These are phyloP conservation scores for Esteya vermicola DNA, from an alignment of 2,329 filamentous ascomycete genomes.

Conservation along the genomic window DNA sequence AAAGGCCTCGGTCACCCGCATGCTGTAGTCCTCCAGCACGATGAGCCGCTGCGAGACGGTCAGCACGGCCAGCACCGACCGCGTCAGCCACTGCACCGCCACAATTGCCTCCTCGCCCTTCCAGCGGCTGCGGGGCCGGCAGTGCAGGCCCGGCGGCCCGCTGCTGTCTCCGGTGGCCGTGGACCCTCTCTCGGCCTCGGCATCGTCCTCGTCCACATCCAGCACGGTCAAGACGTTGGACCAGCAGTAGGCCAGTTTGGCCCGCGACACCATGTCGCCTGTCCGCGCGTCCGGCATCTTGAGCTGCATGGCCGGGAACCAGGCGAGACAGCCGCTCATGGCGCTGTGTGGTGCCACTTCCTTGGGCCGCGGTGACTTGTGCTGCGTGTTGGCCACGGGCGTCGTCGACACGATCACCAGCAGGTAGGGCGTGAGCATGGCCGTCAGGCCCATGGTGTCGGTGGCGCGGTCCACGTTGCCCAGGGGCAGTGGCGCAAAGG, in stretches of 20 bases:
- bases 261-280: constrained; percentile 57
- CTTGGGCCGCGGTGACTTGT: constrained; percentile 83
- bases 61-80: constrained; percentile 79
- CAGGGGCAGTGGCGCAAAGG: constrained; percentile 77
- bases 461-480: constrained; percentile 88
- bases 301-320: constrained; percentile 92
- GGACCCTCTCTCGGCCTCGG: too few relatives aligned
- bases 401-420: constrained; percentile 96
- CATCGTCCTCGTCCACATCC: constrained; percentile 63
- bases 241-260: constrained; percentile 95
- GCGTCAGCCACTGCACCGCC: constrained; percentile 89
- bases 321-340: constrained; percentile 86
- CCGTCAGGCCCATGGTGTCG: constrained; percentile 78
- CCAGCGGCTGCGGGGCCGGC: constrained; percentile 76
- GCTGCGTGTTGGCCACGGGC: constrained; percentile 87
- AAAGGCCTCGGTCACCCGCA: constrained; percentile 82
- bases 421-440: constrained; percentile 89
- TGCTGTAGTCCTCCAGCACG: constrained; percentile 75
- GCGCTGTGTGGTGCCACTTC: constrained; percentile 81
- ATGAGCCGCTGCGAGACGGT: constrained; percentile 91
- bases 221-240: constrained; percentile 92
- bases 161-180: too few relatives aligned
- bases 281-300: constrained; percentile 58
- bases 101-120: constrained; percentile 91
- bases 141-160: constrained; percentile 64